Evolutionary conservation across 1,139 yeast species (phyloP).

Genomic region (Yamadazyma oceani): DNA sequence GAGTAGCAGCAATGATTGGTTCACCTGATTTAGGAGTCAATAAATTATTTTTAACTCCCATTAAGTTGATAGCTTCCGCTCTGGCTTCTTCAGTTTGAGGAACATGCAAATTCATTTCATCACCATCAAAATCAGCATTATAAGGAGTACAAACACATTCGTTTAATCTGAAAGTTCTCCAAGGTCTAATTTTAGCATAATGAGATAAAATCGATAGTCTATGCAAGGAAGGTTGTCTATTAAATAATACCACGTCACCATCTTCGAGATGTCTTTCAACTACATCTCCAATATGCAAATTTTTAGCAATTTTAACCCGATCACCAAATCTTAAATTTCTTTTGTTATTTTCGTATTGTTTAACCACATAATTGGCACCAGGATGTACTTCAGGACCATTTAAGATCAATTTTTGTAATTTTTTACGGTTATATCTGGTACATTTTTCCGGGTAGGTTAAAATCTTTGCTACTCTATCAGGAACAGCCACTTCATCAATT

Average conservation of each 20-base stretch:
- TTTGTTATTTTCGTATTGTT: constrained; percentile 81
- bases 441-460: constrained; percentile 95
- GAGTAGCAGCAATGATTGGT: constrained; percentile 99
- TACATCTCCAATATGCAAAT: constrained; percentile 81
- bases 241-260: constrained; percentile 93
- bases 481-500: constrained; percentile 97
- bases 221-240: constrained; percentile 97
- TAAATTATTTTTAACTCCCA: constrained; percentile 96
- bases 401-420: constrained; percentile 67
- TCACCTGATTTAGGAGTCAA: constrained; percentile 98
- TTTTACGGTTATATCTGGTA: constrained; percentile 80
- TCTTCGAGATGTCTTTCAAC: constrained; percentile 98
- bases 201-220: constrained; percentile 92
- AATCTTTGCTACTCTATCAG: constrained; percentile 93
- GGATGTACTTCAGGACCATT: constrained; percentile 93
- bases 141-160: constrained; percentile 99
- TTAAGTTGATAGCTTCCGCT: constrained; percentile 93
- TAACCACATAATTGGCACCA: constrained; percentile 90
- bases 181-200: constrained; percentile 93
- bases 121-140: constrained; percentile 99
- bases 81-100: constrained; percentile 99
- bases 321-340: constrained; percentile 90
- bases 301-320: constrained; percentile 71
- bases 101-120: constrained; percentile 98
- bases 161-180: constrained; percentile 96